Conservation (phyloP, 257 asterid species). For the Misopates orontium region DNA sequence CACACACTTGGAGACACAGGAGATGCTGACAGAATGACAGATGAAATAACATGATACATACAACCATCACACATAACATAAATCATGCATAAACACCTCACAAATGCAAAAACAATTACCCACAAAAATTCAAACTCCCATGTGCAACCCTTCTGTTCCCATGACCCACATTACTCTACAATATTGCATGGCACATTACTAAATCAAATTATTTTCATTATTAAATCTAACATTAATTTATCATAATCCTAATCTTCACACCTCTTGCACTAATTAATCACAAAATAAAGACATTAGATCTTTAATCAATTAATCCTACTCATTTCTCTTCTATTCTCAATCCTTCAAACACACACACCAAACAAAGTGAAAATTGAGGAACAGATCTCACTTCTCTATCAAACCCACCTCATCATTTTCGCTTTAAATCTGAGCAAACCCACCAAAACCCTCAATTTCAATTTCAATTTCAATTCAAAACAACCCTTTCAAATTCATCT, state of each 20-base stretch:
- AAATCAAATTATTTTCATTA: no score
- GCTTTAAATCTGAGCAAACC: conserved; percentile 35
- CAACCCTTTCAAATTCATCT: conserved; percentile 15
- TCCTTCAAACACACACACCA: not conserved
- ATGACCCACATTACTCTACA: not conserved
- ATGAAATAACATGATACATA: no score
- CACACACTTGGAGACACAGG: no score
- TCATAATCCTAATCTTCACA: no score
- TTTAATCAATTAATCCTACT: no score
- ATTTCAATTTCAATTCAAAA: not conserved
- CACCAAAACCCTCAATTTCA: conserved; percentile 10
- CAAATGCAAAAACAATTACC: not conserved
- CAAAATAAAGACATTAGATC: not conserved
- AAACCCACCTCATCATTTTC: conserved; percentile 6
- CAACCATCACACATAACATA: no score
- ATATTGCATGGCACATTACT: not conserved
- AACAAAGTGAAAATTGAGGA: not conserved
- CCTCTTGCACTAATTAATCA: no score
- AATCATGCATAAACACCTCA: not conserved
- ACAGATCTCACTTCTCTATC: conserved; percentile 36
- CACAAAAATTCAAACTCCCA: not conserved
- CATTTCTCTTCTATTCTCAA: not conserved
- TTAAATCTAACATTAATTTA: no score
- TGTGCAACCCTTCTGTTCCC: not conserved
- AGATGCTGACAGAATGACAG: no score